phyloP scores from a whole-genome alignment of 257 asterid genomes.

The Forsythia viridissima region DNA sequence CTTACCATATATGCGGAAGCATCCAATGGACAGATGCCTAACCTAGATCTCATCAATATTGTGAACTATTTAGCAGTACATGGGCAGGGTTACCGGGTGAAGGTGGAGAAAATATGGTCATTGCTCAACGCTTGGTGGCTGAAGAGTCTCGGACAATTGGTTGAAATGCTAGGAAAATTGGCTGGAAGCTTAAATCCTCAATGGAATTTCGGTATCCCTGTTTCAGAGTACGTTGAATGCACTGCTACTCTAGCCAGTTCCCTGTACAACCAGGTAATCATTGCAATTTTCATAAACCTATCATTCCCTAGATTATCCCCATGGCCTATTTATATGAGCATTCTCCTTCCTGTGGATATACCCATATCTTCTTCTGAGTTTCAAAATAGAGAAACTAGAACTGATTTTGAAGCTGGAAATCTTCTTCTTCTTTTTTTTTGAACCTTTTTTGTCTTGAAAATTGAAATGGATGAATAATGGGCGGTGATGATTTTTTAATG shows the following conservation, averaged over 20 bases:
- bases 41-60: conserved; percentile 83
- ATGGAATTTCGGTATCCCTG: conserved; percentile 79
- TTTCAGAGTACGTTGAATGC: conserved; percentile 82
- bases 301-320: conserved; percentile 7
- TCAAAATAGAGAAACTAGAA: neutral
- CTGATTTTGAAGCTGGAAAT: conserved; percentile 4
- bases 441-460: conserved; percentile 9
- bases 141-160: conserved; percentile 54
- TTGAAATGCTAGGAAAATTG: conserved; percentile 60
- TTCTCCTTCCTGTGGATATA: neutral
- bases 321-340: neutral
- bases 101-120: conserved; percentile 71
- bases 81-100: conserved; percentile 81
- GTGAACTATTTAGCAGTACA: conserved; percentile 90
- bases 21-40: conserved; percentile 99
- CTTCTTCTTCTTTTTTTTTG: neutral
- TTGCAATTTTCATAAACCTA: conserved; percentile 18
- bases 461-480: neutral
- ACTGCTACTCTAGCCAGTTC: conserved; percentile 90
- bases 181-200: conserved; percentile 74
- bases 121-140: conserved; percentile 81
- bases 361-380: neutral
- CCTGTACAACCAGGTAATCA: conserved; percentile 75
- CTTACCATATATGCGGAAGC: conserved; percentile 92
- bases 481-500: neutral